Base-by-base conservation (phyloP, 1,284 basidiomycete species). In the Coniferiporia weirii region DNA sequence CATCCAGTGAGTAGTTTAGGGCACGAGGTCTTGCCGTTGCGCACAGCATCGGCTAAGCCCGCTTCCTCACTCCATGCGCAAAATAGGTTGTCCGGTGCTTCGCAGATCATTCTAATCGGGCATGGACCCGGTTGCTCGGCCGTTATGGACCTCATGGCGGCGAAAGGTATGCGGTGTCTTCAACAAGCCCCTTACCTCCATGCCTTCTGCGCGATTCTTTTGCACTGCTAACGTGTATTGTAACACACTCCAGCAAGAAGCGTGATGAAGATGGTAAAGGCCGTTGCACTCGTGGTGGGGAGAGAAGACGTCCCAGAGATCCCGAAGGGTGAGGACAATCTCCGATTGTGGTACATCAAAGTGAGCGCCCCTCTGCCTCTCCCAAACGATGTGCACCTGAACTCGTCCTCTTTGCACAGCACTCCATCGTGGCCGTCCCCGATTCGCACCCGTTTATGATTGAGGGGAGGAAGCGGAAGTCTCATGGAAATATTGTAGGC, bases 81-180 rank as follows among this genome's bases (percentile, higher is more conserved):
- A 27, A n/a, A 44, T n/a, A 94, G 91, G 63, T 74, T 94, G 59
- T 87, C 86, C 3, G 77, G 78, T 44, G 88, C 88, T 3, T 77
- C 82, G 49, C 79, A 84, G 34, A 79, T 98, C 15, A 75, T 98
- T 20, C 69, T 99, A 7, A 83, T 99, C 48, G 94, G 94, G 0
- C 91, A 95, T 66, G 94, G 94, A 3, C 81, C 84, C 0, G 95
- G 91, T 0, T 92, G 89, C 66, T 77, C 82, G 32, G 80, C 86
- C 0, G 66, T 97, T 55, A 84, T 91, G 73, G 80, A 87, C 36
- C 77, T 98, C 38, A 75, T 97, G 36, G 80, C 84, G 45, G 69
- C 79, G 27, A 78, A 93, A 70, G 75, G 93, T 91, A 66, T 54
- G 82, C 70, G 3, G 27, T n/a, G 3, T 56, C 27, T 27, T 44